Percentiles rank a stretch among this genome's conserved stretches.
Evolutionary conservation across 1,139 yeast species (phyloP).

Genomic region (Saccharomycopsis hybrid): DNA sequence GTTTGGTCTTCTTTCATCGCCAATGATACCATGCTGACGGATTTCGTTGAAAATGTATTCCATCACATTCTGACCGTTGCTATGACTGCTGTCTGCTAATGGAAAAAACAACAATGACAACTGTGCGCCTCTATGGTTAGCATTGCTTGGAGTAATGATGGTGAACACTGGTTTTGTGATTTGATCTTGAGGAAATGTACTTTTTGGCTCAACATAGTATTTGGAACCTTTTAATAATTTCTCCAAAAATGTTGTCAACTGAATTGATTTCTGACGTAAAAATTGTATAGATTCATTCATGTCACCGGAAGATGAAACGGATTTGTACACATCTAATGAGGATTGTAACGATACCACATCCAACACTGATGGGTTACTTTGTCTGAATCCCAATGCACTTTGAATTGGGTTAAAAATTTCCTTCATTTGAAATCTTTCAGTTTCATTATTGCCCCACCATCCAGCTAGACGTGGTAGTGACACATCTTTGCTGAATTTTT

Average conservation of each 20-base stretch:
- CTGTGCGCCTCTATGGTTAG: conserved; percentile 69
- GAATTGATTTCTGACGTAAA: conserved; percentile 51
- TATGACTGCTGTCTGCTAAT: conserved; percentile 26
- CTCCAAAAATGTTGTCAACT: conserved; percentile 53
- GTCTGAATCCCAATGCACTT: conserved; percentile 82
- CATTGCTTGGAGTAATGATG: conserved; percentile 64
- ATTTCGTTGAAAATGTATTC: conserved; percentile 47
- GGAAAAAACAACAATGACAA: conserved; percentile 66
- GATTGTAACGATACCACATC: conserved; percentile 69
- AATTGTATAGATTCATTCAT: conserved; percentile 40
- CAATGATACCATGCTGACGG: conserved; percentile 54
- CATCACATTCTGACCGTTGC: conserved; percentile 45
- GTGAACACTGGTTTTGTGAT: conserved; percentile 42
- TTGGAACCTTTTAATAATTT: conserved; percentile 37
- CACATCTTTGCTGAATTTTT: conserved; percentile 35
- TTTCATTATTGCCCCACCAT: conserved; percentile 91
- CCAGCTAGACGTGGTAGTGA: conserved; percentile 75
- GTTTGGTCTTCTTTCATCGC: conserved; percentile 86
- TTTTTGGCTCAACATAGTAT: conserved; percentile 36
- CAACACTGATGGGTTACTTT: conserved; percentile 87
- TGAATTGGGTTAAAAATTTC: conserved; percentile 72
- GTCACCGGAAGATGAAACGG: conserved; percentile 38
- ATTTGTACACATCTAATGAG: conserved; percentile 54
- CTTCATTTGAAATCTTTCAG: conserved; percentile 70
- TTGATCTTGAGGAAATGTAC: conserved; percentile 22